Evolutionary conservation across 768 basidiomycete species (phyloP).

Genomic region (Leucocoprinus leucothites): DNA sequence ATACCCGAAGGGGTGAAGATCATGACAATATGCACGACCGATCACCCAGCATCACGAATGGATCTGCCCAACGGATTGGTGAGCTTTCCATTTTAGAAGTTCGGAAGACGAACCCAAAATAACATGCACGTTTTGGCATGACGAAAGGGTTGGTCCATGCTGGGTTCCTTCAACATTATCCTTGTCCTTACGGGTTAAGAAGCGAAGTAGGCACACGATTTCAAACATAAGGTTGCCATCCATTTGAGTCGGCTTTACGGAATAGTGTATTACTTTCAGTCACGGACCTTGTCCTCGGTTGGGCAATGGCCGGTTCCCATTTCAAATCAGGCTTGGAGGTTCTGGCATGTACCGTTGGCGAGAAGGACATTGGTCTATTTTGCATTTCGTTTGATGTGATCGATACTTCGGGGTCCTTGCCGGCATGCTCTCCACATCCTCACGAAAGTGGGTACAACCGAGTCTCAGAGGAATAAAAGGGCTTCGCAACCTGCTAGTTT

Average conservation of each 20-base stretch:
- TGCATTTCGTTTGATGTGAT: too few species aligned
- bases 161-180: slow-evolving; percentile 1
- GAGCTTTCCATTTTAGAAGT: slow-evolving; percentile 1
- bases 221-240: slow-evolving; percentile 1
- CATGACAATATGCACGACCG: slow-evolving; percentile 1
- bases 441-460: too few species aligned
- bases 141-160: slow-evolving; percentile 4
- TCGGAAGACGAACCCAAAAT: slow-evolving; percentile 3
- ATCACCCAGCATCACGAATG: slow-evolving; percentile 1
- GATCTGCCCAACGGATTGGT: slow-evolving; percentile 6
- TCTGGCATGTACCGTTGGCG: too few species aligned
- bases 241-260: neutral
- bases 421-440: too few species aligned
- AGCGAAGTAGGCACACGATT: slow-evolving; percentile 5
- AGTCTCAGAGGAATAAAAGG: too few species aligned
- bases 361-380: too few species aligned
- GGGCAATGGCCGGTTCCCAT: neutral
- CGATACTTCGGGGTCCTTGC: neutral
- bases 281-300: neutral
- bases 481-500: neutral
- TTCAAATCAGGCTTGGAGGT: too few species aligned
- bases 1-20: slow-evolving; percentile 1
- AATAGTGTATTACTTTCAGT: neutral
- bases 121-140: slow-evolving; percentile 6
- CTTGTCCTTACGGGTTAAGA: slow-evolving; percentile 7